Percentiles rank a stretch among this genome's conserved stretches.
phyloP scores from a whole-genome alignment of 2,329 filamentous ascomycete genomes.

The Hypoxylon sp. region DNA sequence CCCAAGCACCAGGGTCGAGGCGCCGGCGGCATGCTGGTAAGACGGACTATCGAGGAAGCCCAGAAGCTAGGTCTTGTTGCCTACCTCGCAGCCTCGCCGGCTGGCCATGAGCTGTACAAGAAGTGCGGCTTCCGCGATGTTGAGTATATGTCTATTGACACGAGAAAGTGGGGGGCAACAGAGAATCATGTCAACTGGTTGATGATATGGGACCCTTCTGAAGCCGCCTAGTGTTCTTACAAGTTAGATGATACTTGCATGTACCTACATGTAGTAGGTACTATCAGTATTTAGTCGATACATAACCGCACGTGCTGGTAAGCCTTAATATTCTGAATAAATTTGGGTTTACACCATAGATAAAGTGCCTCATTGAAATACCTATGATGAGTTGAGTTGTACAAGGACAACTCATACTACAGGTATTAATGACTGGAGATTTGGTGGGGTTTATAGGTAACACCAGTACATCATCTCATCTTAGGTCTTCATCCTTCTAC shows the following conservation, averaged over 20 bases:
- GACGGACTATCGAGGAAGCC: constrained; percentile 58
- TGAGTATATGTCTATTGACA: constrained; percentile 50
- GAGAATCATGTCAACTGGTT: constrained; percentile 47
- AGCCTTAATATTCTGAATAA: neutral
- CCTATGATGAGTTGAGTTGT: constrained; percentile 19
- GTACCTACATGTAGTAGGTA: neutral
- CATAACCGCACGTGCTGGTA: neutral
- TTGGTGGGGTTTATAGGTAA: constrained; percentile 11
- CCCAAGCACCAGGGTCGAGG: constrained; percentile 60
- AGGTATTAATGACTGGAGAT: neutral
- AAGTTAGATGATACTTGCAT: neutral
- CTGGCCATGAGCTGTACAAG: constrained; percentile 57
- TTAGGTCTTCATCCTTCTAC: neutral
- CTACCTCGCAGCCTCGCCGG: constrained; percentile 58
- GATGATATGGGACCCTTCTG: constrained; percentile 49
- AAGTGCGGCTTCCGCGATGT: constrained; percentile 59
- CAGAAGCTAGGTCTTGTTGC: constrained; percentile 54
- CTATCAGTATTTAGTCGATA: neutral
- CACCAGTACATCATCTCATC: constrained; percentile 14
- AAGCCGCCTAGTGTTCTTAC: constrained; percentile 1
- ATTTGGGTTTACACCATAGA: neutral
- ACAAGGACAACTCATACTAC: constrained; percentile 2
- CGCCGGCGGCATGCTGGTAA: constrained; percentile 58
- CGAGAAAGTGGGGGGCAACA: constrained; percentile 54
- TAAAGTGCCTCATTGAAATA: neutral